Base-by-base conservation (phyloP, 257 asterid species). In the Nicotiana otophora region DNA sequence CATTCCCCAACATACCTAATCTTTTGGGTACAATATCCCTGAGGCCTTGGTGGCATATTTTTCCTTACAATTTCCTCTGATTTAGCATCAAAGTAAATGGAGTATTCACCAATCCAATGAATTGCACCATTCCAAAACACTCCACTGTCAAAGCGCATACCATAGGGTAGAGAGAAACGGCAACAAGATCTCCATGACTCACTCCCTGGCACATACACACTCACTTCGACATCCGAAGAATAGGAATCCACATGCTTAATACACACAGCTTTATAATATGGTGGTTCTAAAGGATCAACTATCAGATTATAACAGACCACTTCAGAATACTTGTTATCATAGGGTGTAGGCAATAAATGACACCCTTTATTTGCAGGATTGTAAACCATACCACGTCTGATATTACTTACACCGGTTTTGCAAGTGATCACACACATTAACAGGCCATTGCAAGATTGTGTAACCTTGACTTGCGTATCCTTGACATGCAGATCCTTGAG, bases 81-180 rank as follows among this genome's bases (percentile, higher is more conserved):
- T 0, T 33, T 28, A 60, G 10, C 34, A 58, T 58, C 82, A 26
- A 78, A 78, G 12, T 78, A 10, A n/a, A 78, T 7, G 11, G 1
- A 26, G 1, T 2, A 0, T n/a, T 58, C 55, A n/a, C 67, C 67
- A 4, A 78, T 36, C 70, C 70, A 78, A 28, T 78, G 33, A 26
- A 78, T 58, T 11, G 55, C 69, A 58, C 82, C 57, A 78, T 60
- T 61, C 36, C 68, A 78, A 60, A 78, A 34, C 20, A 79, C 46
- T 1, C 82, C 30, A 33, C 36, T 1, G 10, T 34, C 34, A 5
- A 14, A 64, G 55, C 5, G 14, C 57, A 4, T 34, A n/a, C 0
- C 1, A 64, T 14, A 64, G 42, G 19, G 19, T 64, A 2, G 19
- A 33, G 15, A 78, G 31, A 7, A 26, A 58, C 55, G 39, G 53